Conservation (phyloP, 2,329 filamentous ascomycete genomes). For the Paradendryphiella salina region DNA sequence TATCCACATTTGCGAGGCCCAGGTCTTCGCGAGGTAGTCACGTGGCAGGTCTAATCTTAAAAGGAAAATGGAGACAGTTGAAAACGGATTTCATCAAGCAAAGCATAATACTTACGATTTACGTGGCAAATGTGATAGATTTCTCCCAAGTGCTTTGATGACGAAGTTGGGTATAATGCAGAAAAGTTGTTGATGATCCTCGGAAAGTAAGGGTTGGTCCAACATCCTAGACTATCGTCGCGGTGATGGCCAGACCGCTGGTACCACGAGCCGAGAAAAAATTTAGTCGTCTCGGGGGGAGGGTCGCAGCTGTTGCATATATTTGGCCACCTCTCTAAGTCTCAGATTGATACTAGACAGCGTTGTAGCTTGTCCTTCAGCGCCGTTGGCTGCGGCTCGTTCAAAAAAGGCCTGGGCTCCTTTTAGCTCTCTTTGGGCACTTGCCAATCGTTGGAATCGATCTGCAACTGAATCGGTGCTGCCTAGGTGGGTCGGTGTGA, state of each 20-base stretch:
- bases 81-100: too few relatives aligned
- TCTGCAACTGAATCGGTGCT: conserved; percentile 6
- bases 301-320: neutral
- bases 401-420: conserved; percentile 29
- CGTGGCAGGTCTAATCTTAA: too few relatives aligned
- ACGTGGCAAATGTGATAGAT: neutral
- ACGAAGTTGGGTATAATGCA: conserved; percentile 4
- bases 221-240: neutral
- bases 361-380: conserved; percentile 13
- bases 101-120: too few relatives aligned
- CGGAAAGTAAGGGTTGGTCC: neutral
- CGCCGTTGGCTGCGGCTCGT: conserved; percentile 30
- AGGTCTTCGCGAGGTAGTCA: too few relatives aligned
- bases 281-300: neutral
- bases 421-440: conserved; percentile 28
- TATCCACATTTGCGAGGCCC: too few relatives aligned
- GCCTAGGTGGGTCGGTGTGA: neutral
- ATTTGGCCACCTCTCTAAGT: conserved; percentile 6
- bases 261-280: neutral
- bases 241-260: neutral
- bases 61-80: too few relatives aligned
- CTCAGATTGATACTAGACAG: conserved; percentile 27
- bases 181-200: neutral
- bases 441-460: conserved; percentile 17
- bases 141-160: neutral